Conservation (phyloP, 176 grass and related monocot species). For the Ananas comosus region DNA sequence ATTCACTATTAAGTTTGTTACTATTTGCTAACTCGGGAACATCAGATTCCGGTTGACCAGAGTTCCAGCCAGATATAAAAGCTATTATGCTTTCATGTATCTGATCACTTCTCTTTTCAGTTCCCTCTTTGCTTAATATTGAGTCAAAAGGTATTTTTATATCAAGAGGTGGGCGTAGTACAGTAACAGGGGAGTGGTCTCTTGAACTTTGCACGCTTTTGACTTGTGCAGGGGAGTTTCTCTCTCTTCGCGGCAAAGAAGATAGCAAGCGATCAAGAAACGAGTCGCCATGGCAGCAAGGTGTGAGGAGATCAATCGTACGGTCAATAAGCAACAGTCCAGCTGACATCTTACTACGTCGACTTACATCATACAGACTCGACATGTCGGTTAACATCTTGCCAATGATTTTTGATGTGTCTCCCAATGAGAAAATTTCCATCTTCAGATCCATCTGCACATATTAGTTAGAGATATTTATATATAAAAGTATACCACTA, state of each 20-base stretch:
- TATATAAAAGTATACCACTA: too few relatives aligned
- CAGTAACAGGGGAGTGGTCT: constrained; percentile 26
- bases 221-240: constrained; percentile 19
- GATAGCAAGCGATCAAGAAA: constrained; percentile 80
- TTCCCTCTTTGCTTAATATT: constrained; percentile 49
- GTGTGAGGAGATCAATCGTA: constrained; percentile 87
- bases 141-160: constrained; percentile 63
- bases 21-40: constrained; percentile 31
- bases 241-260: constrained; percentile 54
- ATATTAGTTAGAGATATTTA: constrained; percentile 7
- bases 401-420: constrained; percentile 84
- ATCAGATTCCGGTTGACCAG: constrained; percentile 33
- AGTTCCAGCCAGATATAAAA: constrained; percentile 82
- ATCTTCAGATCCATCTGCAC: constrained; percentile 90
- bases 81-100: constrained; percentile 59
- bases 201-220: constrained; percentile 40
- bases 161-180: constrained; percentile 56
- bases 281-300: constrained; percentile 73
- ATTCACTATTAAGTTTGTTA: constrained; percentile 22
- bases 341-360: constrained; percentile 77
- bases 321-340: constrained; percentile 86
- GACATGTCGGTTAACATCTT: constrained; percentile 99
- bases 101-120: constrained; percentile 21
- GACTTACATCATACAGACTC: constrained; percentile 87
- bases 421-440: constrained; percentile 91